A percentile compares a stretch with the other conserved stretches of the same genome.
These are phyloP conservation scores for Pezicula carpinea DNA, from an alignment of 2,329 filamentous ascomycete species.

Conservation along the genomic window DNA sequence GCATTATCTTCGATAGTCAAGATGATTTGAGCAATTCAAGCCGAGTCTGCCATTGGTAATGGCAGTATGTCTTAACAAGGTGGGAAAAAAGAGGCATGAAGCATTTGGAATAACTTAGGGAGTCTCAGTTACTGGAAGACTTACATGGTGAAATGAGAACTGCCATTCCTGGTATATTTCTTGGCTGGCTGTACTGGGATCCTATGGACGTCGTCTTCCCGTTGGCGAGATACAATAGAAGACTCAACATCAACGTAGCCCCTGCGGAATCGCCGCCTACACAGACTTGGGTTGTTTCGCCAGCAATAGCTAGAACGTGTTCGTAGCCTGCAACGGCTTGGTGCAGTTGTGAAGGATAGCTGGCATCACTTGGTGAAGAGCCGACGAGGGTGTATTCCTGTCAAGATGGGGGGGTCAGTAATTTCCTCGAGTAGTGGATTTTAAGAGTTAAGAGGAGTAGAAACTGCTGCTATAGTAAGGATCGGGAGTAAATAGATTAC, in stretches of 20 bases:
- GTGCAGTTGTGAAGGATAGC: slow-evolving; percentile 68
- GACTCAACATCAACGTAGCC: slow-evolving; percentile 65
- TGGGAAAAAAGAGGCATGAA: background rate
- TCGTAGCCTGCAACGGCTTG: slow-evolving; percentile 68
- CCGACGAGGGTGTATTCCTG: slow-evolving; percentile 74
- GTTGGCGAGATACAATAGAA: slow-evolving; percentile 60
- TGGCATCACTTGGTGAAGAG: slow-evolving; percentile 56
- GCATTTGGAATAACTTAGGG: background rate
- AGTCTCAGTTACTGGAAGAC: no score
- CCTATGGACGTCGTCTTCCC: background rate
- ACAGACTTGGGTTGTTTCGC: slow-evolving; percentile 55
- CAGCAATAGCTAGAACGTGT: slow-evolving; percentile 57
- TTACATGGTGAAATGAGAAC: slow-evolving; percentile 72
- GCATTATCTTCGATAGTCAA: no score
- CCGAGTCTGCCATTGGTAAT: no score
- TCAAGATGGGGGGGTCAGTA: no score
- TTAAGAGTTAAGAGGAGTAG: no score
- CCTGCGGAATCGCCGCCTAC: slow-evolving; percentile 79
- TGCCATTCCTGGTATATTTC: slow-evolving; percentile 49
- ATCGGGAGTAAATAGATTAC: no score
- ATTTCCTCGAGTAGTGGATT: no score
- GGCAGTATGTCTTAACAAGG: background rate
- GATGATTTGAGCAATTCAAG: no score
- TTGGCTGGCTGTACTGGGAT: slow-evolving; percentile 11
- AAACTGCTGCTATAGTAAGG: no score